Base-by-base conservation (phyloP, 371 early-diverging fungal genomes). In the Rhizopus arrhizus region DNA sequence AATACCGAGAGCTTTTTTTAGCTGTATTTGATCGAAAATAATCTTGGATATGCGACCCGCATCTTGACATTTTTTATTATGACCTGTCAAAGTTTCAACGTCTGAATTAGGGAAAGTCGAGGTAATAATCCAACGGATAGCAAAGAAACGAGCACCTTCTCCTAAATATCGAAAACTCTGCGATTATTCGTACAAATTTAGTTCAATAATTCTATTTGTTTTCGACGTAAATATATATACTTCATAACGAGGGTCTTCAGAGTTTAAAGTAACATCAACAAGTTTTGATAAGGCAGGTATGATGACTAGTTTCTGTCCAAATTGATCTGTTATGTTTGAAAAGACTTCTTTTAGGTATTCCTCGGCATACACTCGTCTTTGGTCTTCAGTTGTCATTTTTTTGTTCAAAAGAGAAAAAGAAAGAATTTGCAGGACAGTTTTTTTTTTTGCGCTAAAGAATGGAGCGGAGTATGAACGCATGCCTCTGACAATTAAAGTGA, bases 271-370 rank as follows among this genome's bases (percentile, higher is more conserved):
- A 7, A 48, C 48, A 7, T 48, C 29, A 28, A 15, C 15, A 7
- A 48, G 31, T 4, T 29, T 48, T n/a, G 22, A 29, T 48, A 48
- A 48, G 28, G 48, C 48, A 29, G 48, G 48, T 28, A 8, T 29
- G 12, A 48, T 48, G 12, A 10, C 10, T 48, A 29, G 7, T 48
- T 48, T 48, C 9, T 48, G 48, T 29, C 48, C 48, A 48, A 29
- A 48, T 29, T 48, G 48, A 48, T 48, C 48, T 10, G 31, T 29
- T 10, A 48, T 22, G 28, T 48, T 48, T 48, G 48, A 48, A 28
- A 48, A 48, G 7, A 29, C 48, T 10, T 8, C 10, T 7, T 29
- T 3, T 12, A 48, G 28, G 48, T 29, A 48, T 29, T 29, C 29
- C 15, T 22, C 31, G 2, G 28, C 48, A 12, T 28, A 7, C 6